These are phyloP conservation scores for Cymodocea nodosa DNA, from an alignment of 116 monocot species.

Conservation along the genomic window DNA sequence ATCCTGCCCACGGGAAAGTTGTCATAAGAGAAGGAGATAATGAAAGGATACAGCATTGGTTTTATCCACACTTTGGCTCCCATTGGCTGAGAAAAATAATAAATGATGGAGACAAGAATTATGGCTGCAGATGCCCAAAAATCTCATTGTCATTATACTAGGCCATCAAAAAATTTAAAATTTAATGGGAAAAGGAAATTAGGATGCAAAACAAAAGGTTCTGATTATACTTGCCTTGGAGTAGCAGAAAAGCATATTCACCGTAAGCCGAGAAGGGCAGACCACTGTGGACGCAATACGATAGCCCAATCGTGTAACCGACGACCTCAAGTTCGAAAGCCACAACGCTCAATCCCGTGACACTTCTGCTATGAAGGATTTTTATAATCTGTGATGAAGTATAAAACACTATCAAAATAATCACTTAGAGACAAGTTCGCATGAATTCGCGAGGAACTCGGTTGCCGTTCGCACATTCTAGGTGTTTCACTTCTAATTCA, in stretches of 20 bases:
- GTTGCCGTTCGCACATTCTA: neutral
- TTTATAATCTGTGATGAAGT: constrained; percentile 41
- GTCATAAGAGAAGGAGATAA: neutral
- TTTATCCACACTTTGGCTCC: constrained; percentile 53
- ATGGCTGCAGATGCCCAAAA: constrained; percentile 39
- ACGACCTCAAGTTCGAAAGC: constrained; percentile 93
- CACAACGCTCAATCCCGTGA: constrained; percentile 72
- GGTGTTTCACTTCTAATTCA: no score
- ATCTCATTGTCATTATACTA: neutral
- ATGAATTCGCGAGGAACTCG: neutral
- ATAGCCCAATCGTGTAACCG: constrained; percentile 88
- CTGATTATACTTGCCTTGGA: constrained; percentile 50
- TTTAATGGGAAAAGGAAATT: neutral
- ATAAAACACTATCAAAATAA: neutral
- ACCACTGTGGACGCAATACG: constrained; percentile 91
- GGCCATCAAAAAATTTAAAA: neutral
- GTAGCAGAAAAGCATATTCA: constrained; percentile 71
- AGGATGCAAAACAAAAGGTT: neutral
- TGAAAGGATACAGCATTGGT: constrained; percentile 72
- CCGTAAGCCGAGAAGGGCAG: constrained; percentile 97
- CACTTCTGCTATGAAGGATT: constrained; percentile 71
- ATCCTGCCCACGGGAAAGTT: neutral
- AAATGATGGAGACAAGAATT: constrained; percentile 71
- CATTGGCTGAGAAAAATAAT: constrained; percentile 73
- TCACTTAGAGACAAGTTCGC: neutral